Conservation (phyloP, 768 basidiomycete genomes). For the Podaxis sp. region DNA sequence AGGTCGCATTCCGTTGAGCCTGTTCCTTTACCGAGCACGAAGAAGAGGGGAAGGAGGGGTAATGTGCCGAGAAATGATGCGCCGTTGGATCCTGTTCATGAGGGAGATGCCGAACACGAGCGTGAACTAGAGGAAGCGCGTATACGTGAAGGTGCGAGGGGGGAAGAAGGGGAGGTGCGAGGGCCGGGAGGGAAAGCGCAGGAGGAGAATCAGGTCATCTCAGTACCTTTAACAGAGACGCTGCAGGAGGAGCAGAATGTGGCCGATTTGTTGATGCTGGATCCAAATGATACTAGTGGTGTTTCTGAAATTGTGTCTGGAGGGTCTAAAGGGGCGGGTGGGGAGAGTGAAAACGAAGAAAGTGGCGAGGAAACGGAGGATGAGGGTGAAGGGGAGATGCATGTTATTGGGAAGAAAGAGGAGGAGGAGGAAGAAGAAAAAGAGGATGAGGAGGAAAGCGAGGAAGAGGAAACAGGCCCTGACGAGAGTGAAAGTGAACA, state of each 20-base stretch:
- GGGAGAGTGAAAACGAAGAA: neutral
- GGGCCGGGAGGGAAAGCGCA: constrained; percentile 10
- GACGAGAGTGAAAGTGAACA: neutral
- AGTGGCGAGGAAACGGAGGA: constrained; percentile 15
- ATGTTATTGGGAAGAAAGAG: neutral
- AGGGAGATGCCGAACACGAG: constrained; percentile 10
- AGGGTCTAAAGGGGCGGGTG: neutral
- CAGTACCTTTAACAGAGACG: constrained; percentile 10
- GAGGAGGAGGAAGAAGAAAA: constrained; percentile 1
- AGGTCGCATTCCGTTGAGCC: constrained; percentile 33
- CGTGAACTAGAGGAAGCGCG: neutral
- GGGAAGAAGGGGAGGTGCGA: constrained; percentile 1
- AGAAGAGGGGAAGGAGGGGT: neutral
- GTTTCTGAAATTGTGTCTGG: neutral
- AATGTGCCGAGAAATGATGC: neutral
- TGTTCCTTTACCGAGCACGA: constrained; percentile 10
- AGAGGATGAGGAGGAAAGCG: neutral
- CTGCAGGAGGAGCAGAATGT: constrained; percentile 20
- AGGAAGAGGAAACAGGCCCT: neutral
- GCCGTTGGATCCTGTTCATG: constrained; percentile 2
- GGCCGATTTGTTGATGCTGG: constrained; percentile 4
- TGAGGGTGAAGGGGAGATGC: constrained; percentile 8
- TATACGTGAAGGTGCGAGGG: too few relatives aligned
- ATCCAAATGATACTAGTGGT: neutral
- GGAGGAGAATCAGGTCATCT: neutral